phyloP scores from a whole-genome alignment of 495 filamentous ascomycete species.

The Echria macrotheca region DNA sequence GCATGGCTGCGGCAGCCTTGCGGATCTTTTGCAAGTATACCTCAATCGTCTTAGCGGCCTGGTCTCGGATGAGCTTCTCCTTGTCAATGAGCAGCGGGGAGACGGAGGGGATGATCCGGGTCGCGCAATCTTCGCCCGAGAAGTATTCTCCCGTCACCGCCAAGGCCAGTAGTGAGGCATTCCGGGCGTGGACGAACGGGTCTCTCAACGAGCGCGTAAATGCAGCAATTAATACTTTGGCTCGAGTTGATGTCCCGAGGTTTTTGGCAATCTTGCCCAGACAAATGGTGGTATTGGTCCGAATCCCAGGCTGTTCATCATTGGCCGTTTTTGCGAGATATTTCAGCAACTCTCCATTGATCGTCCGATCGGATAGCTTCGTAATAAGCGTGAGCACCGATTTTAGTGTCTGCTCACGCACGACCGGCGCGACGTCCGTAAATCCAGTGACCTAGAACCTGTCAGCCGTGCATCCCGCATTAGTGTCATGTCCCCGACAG shows the following conservation, averaged over 20 bases:
- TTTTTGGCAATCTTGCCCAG: constrained; percentile 92
- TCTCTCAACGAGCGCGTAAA: constrained; percentile 85
- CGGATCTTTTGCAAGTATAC: constrained; percentile 79
- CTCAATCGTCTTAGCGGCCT: constrained; percentile 86
- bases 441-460: constrained; percentile 76
- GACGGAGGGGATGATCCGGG: constrained; percentile 72
- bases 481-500: too few relatives aligned
- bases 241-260: constrained; percentile 66
- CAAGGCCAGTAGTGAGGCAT: constrained; percentile 80
- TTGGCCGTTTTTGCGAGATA: constrained; percentile 94
- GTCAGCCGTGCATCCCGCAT: too few relatives aligned
- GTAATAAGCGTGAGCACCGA: constrained; percentile 76
- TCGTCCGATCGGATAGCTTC: constrained; percentile 85
- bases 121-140: constrained; percentile 84
- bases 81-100: constrained; percentile 78
- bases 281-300: constrained; percentile 97
- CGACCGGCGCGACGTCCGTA: constrained; percentile 81
- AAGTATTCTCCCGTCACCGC: constrained; percentile 81
- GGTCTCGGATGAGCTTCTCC: constrained; percentile 86
- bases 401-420: constrained; percentile 93
- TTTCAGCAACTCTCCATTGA: constrained; percentile 88
- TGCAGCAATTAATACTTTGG: constrained; percentile 88
- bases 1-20: constrained; percentile 68
- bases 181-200: constrained; percentile 89
- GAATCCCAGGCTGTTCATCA: constrained; percentile 94